Evolutionary conservation across 352 stramenopile species (phyloP).

Genomic region (Pythium sukuiense): DNA sequence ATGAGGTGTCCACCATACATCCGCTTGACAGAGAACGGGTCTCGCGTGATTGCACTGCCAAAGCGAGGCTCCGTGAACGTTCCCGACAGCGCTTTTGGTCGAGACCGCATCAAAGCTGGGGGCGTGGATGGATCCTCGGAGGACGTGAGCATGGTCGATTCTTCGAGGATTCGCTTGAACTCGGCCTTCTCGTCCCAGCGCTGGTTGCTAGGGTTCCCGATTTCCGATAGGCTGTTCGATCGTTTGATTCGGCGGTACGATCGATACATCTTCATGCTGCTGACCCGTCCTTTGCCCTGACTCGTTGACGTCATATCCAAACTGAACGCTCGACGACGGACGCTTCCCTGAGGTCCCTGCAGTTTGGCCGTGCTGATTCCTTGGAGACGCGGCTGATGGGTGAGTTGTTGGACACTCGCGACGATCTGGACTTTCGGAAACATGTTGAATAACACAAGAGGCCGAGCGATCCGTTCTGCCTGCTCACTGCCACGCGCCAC

Average conservation of each 20-base stretch:
- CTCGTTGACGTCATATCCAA: constrained; percentile 40
- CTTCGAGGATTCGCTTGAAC: constrained; percentile 70
- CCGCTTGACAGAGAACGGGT: constrained; percentile 43
- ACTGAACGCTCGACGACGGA: constrained; percentile 57
- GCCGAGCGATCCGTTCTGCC: constrained; percentile 48
- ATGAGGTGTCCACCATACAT: constrained; percentile 15
- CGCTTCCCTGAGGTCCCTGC: constrained; percentile 22
- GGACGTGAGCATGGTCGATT: constrained; percentile 58
- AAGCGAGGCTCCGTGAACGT: constrained; percentile 68
- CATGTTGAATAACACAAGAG: constrained; percentile 69
- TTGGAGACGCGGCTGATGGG: constrained; percentile 66
- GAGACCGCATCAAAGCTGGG: constrained; percentile 29
- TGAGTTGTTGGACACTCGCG: constrained; percentile 72
- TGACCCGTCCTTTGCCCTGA: constrained; percentile 36
- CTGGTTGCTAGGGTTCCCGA: constrained; percentile 69
- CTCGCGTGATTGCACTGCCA: constrained; percentile 39
- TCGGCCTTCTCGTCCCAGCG: constrained; percentile 65
- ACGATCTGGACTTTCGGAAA: constrained; percentile 88
- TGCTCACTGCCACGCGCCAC: constrained; percentile 47
- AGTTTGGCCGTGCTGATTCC: constrained; percentile 21
- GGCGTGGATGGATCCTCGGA: constrained; percentile 41
- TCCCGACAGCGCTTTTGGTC: constrained; percentile 57
- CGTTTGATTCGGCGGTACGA: constrained; percentile 51
- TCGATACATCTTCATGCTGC: constrained; percentile 30
- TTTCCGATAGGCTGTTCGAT: constrained; percentile 62